Base-by-base conservation (phyloP, 1,139 yeast genomes). In the Yamadazyma membranifaciens region DNA sequence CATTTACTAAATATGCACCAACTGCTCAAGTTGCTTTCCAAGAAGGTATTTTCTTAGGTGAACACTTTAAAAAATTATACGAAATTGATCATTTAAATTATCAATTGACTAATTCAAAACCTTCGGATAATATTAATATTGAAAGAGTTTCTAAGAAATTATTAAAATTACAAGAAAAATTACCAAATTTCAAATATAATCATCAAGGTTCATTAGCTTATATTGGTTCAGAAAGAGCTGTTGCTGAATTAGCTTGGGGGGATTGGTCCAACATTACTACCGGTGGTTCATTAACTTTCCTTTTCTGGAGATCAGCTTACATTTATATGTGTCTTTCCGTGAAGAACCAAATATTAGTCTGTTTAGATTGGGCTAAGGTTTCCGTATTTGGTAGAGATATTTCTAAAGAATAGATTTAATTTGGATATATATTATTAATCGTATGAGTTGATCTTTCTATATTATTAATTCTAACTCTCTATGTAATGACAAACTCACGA, bases 21-120 rank as follows among this genome's bases (percentile, higher is more conserved):
- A 91, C 97, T 43, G 98, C 96, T 37, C 97, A 91, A 74, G 97
- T 89, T 45, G 98, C 98, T 35, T 83, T 88, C 70, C 97, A 91
- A 72, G 92, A 89, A 67, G 97, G 96, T 58, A 74, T 75, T 48
- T 91, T 80, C 67, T 78, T 91, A 53, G 94, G 92, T 38, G 71
- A 73, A 31, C 78, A 80, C 49, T 84, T 91, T 64, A 77, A 78
- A 64, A 80, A 75, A 55, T 69, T 84, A 52, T 83, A 88, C 56
- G 78, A 80, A 52, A 76, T 87, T 45, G 89, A 84, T 48, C 71
- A 78, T 36, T 63, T 83, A 47, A 75, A 83, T 56, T 63, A 65
- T 51, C 57, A 61, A 45, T 51, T 72, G 38, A 43, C 43, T 17
- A 46, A 41, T 31, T 52, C 57, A 34, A 51, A 65, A 48, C 65